Conservation (phyloP, 2,329 filamentous ascomycete species). For the Orbilia javanica region DNA sequence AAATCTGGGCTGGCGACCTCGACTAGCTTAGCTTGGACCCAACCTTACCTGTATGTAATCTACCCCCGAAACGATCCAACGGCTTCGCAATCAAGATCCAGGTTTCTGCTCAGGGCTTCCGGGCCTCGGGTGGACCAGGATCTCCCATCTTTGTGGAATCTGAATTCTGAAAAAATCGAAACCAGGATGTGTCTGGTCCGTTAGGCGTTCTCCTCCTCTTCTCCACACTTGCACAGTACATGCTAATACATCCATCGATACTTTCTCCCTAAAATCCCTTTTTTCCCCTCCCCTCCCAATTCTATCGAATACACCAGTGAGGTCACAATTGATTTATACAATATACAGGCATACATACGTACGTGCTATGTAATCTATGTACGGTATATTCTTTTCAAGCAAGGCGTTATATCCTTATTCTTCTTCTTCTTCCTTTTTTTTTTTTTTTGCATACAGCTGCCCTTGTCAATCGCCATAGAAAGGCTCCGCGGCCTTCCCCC, state of each 20-base stretch:
- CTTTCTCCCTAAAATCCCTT: neutral
- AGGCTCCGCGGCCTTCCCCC: constrained; percentile 11
- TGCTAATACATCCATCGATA: too few species aligned
- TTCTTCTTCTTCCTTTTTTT: too few species aligned
- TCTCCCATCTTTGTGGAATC: constrained; percentile 25
- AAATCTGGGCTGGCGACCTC: constrained; percentile 22
- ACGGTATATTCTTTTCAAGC: neutral
- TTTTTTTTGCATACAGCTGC: neutral
- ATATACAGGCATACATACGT: neutral
- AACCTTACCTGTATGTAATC: neutral
- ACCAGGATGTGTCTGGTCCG: neutral
- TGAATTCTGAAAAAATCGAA: constrained; percentile 4
- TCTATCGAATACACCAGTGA: neutral
- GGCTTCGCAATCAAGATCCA: constrained; percentile 28
- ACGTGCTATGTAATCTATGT: neutral
- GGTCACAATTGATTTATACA: constrained; percentile 7
- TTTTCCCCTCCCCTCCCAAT: neutral
- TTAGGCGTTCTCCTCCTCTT: neutral
- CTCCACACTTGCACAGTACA: constrained; percentile 1
- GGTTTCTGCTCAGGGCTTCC: constrained; percentile 22
- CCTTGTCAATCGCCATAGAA: constrained; percentile 22
- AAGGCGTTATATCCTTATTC: constrained; percentile 3
- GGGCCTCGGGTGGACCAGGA: constrained; percentile 22
- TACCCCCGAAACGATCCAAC: constrained; percentile 39
- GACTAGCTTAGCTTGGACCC: neutral